Conservation (phyloP, 2,329 filamentous ascomycete genomes). For the Ophiostoma pallidulum region DNA sequence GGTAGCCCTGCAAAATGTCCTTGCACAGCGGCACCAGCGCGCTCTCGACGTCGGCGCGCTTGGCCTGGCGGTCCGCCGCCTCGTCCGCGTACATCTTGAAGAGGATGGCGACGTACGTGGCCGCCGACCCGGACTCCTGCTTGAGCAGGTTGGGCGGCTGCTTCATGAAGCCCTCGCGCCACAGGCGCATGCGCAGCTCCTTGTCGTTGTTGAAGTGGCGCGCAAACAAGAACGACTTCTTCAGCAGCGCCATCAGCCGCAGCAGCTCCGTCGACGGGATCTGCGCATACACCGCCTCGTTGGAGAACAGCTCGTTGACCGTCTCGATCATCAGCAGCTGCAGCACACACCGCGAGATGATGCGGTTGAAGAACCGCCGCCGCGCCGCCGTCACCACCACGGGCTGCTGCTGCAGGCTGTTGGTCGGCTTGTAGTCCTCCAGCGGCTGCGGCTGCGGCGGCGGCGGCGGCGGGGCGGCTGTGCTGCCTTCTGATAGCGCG, state of each 20-base stretch:
- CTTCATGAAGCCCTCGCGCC: slow-evolving; percentile 99
- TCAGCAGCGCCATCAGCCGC: slow-evolving; percentile 84
- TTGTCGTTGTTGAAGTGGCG: slow-evolving; percentile 97
- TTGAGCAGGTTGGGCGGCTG: slow-evolving; percentile 96
- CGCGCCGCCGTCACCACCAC: slow-evolving; percentile 88
- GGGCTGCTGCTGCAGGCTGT: slow-evolving; percentile 73
- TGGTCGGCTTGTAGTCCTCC: slow-evolving; percentile 79
- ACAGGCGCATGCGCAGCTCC: slow-evolving; percentile 85
- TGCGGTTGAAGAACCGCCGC: slow-evolving; percentile 94
- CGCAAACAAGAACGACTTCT: slow-evolving; percentile 93
- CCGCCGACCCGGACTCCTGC: slow-evolving; percentile 86
- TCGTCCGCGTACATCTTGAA: slow-evolving; percentile 96
- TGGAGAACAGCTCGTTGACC: slow-evolving; percentile 96
- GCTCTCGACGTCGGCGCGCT: slow-evolving; percentile 73
- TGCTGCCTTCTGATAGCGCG: background rate
- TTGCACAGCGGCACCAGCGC: slow-evolving; percentile 90
- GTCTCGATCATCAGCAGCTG: slow-evolving; percentile 99
- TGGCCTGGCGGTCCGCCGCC: slow-evolving; percentile 69
- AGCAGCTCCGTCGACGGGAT: slow-evolving; percentile 87
- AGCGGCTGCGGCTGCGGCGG: slow-evolving; percentile 33
- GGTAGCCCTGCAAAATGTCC: slow-evolving; percentile 83
- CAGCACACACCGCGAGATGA: slow-evolving; percentile 95
- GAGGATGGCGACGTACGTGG: slow-evolving; percentile 90
- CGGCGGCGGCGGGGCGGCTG: slow-evolving; percentile 27
- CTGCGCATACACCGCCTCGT: slow-evolving; percentile 85